Evolutionary conservation across 2,329 filamentous ascomycete species (phyloP), one percentile per base, ranked within the genome.

Genomic region (Neonectria neomacrospora): DNA sequence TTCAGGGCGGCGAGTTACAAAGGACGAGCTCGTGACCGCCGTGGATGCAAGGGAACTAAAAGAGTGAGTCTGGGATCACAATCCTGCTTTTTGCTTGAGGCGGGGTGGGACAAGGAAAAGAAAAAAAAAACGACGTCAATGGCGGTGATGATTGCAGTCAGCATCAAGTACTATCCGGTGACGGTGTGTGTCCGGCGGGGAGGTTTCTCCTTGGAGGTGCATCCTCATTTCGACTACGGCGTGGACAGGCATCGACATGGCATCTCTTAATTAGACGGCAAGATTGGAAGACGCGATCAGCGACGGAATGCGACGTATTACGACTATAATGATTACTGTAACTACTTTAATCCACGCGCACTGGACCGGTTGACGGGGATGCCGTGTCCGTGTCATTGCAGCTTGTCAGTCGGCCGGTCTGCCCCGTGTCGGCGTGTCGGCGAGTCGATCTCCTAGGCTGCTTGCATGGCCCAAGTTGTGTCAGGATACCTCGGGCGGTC

Each of bases 11-110:
- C 30, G 56, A 22, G 60, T 50, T 30, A 61, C 48, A 56, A 51
- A 41, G 58, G 42, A 37, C 26, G 23, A 12, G 18, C 54, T 32
- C 62, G 60, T 70, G 67, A 64, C 60, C 52, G 34, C 54, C 30
- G 22, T 41, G 44, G 30, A 71, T 67, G 67, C 61, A 64, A 58
- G 50, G 41, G 58, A 69, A 37, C 34, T 6, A 37, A 14, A 6
- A 37, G 34, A 61, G n/a, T n/a, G 6, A 26, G 52, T 32, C 60
- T 64, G 63, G 44, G 61, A 57, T 61, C 42, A 20, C 41, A 55
- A 62, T 56, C 63, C 56, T 61, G 53, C 22, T 41, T 47, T 52
- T 44, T 4, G 34, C 41, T 53, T 50, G 63, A 8, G 48, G 41
- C 34, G 39, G 45, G 54, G 54, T 32, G 61, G 64, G 42, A 62